Evolutionary conservation across 2,329 filamentous ascomycete genomes (phyloP).

Genomic region (Ambrosiella beaveri): DNA sequence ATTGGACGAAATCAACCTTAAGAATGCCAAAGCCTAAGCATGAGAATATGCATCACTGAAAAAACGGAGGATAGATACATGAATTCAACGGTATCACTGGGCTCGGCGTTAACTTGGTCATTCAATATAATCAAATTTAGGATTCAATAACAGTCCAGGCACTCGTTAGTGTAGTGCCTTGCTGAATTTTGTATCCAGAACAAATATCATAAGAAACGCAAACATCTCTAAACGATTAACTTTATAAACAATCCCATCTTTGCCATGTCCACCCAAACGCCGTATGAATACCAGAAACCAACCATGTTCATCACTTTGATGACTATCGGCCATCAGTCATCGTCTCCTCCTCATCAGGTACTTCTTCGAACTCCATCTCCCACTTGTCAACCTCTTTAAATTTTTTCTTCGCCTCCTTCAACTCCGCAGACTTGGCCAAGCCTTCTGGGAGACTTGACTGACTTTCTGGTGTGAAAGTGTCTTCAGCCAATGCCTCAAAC

Average conservation of each 20-base stretch:
- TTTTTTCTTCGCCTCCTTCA: conserved; percentile 42
- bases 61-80: not conserved
- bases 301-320: not conserved
- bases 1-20: conserved; percentile 8
- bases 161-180: too few species aligned
- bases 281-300: not conserved
- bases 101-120: too few species aligned
- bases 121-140: too few species aligned
- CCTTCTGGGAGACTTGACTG: conserved; percentile 19
- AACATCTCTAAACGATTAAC: too few species aligned
- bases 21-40: not conserved
- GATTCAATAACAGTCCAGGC: too few species aligned
- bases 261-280: too few species aligned
- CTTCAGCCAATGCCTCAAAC: conserved; percentile 28
- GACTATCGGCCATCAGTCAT: conserved; percentile 31
- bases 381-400: conserved; percentile 54
- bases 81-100: too few species aligned
- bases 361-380: conserved; percentile 50
- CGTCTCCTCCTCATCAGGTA: conserved; percentile 34
- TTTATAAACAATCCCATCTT: too few species aligned
- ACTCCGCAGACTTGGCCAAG: conserved; percentile 29
- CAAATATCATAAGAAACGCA: too few species aligned
- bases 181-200: too few species aligned
- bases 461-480: conserved; percentile 22
- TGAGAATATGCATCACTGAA: not conserved